phyloP scores from a whole-genome alignment of 805 yeast genomes.

The Deakozyma indianensis region DNA sequence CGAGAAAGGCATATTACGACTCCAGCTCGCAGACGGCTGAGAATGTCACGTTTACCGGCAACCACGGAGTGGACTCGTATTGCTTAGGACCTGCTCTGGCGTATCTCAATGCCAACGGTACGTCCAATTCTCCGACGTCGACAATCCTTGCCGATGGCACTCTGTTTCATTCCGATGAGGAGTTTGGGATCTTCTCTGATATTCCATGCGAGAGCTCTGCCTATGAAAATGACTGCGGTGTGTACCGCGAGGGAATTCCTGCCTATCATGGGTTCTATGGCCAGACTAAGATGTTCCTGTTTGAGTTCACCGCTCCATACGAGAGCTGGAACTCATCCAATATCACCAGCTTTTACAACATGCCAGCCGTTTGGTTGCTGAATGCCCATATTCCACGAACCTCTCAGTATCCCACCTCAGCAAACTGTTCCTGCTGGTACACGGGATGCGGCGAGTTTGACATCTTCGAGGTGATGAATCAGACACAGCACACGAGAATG shows the following conservation, averaged over 20 bases:
- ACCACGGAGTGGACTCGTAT: slow-evolving; percentile 71
- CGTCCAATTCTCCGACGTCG: slow-evolving; percentile 54
- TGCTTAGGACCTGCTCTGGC: slow-evolving; percentile 89
- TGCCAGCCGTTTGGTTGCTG: slow-evolving; percentile 97
- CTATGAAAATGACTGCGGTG: slow-evolving; percentile 53
- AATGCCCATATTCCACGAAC: slow-evolving; percentile 96
- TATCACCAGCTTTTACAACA: slow-evolving; percentile 46
- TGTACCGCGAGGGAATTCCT: slow-evolving; percentile 71
- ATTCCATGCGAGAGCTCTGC: neutral
- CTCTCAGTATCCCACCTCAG: slow-evolving; percentile 65
- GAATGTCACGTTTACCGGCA: slow-evolving; percentile 73
- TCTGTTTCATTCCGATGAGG: slow-evolving; percentile 50
- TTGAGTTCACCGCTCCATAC: slow-evolving; percentile 89
- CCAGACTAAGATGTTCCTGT: slow-evolving; percentile 66
- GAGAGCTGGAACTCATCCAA: slow-evolving; percentile 31
- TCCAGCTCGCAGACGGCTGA: slow-evolving; percentile 49
- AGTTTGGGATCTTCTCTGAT: slow-evolving; percentile 63
- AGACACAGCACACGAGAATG: slow-evolving; percentile 55
- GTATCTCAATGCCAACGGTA: slow-evolving; percentile 65
- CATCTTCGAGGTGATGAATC: slow-evolving; percentile 70
- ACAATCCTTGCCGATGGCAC: slow-evolving; percentile 55
- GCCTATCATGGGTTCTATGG: slow-evolving; percentile 95
- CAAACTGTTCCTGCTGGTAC: slow-evolving; percentile 87
- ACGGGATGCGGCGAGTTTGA: slow-evolving; percentile 98
- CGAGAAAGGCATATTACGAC: slow-evolving; percentile 57